Base-by-base conservation (phyloP, 1,284 basidiomycete species). In the Rugosomyces carneus region DNA sequence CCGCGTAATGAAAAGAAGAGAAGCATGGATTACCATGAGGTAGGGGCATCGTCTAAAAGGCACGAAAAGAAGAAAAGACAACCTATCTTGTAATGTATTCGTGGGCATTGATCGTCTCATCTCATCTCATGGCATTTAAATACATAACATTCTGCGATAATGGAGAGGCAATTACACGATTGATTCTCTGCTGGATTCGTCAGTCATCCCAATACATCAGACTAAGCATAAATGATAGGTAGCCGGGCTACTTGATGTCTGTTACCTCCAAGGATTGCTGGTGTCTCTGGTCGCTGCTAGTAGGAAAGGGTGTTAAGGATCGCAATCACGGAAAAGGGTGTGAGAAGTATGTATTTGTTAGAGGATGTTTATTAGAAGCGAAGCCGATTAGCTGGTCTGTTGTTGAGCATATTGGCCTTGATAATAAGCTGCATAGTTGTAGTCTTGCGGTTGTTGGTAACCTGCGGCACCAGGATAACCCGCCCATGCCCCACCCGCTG, bases 371-470 rank as follows among this genome's bases (percentile, higher is more conserved):
- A 60, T 60, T 54, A 60, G 48, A 55, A 50, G 37, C 45, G 56
- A 45, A 56, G 53, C 56, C 56, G 49, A 75, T 61, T 79, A 76
- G 65, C 70, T 72, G 61, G 73, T 63, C 64, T 81, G 79, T 61
- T 82, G 80, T 62, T 87, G 84, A 55, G 80, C 72, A 59, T 88
- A 87, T 71, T 88, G 85, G 61, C 76, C 76, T 69, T 89, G 85
- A 65, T 89, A 89, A 62, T 89, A 89, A 52, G 85, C 76, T 40
- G 86, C 84, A 54, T 89, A 89, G 60, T 78, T 84, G 52, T 81
- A 78, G 63, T 88, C 85, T 68, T 86, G 82, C 51, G 70, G 60
- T 60, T 75, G 78, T 57, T 77, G 72, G 58, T 79, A 77, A 45
- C 75, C 71, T 27, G 67, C 62, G 32, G 63, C 63, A 19, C 50